Evolutionary conservation across 306 rosid species (phyloP).

Genomic region (Quillaja saponaria): DNA sequence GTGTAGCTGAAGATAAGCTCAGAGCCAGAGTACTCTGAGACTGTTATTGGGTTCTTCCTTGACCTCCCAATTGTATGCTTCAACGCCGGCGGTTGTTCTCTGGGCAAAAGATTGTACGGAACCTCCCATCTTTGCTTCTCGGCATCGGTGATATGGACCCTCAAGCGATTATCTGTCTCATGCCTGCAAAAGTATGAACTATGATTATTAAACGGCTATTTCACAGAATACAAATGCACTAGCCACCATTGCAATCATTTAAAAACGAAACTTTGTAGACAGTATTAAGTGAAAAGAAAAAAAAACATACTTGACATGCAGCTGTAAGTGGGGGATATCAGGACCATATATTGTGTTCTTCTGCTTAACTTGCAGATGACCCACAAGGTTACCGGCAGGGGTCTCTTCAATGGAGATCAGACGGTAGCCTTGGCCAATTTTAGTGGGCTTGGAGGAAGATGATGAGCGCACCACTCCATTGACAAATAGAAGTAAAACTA

Average conservation of each 20-base stretch:
- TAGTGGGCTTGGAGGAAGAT: slow-evolving; percentile 38
- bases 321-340: slow-evolving; percentile 69
- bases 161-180: slow-evolving; percentile 72
- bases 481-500: slow-evolving; percentile 34
- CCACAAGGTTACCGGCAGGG: slow-evolving; percentile 68
- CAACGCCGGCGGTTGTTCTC: slow-evolving; percentile 66
- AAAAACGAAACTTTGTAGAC: background rate
- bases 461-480: slow-evolving; percentile 26
- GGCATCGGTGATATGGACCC: slow-evolving; percentile 85
- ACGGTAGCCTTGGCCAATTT: slow-evolving; percentile 83
- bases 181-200: slow-evolving; percentile 50
- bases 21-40: slow-evolving; percentile 63
- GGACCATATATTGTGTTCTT: slow-evolving; percentile 68
- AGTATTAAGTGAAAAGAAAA: too few relatives aligned
- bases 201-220: background rate
- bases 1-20: slow-evolving; percentile 67
- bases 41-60: slow-evolving; percentile 40
- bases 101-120: slow-evolving; percentile 75
- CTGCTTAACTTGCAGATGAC: slow-evolving; percentile 58
- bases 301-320: slow-evolving; percentile 73
- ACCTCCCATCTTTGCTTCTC: slow-evolving; percentile 88
- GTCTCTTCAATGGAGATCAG: slow-evolving; percentile 67
- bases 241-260: background rate
- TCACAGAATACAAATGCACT: background rate
- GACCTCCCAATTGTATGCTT: slow-evolving; percentile 44